Evolutionary conservation across 1,284 basidiomycete genomes (phyloP).

Genomic region (Chondrostereum purpureum): DNA sequence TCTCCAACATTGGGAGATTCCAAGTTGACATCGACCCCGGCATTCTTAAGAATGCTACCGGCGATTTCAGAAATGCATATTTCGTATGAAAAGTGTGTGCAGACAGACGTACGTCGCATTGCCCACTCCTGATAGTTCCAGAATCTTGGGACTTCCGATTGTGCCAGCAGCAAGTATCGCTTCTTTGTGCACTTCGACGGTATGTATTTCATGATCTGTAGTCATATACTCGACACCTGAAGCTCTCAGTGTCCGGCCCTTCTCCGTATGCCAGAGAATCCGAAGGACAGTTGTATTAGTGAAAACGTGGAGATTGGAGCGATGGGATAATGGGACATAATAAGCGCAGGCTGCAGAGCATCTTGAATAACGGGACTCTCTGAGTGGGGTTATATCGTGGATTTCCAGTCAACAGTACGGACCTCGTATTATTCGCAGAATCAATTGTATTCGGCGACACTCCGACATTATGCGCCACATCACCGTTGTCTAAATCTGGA

Average conservation of each 20-base stretch:
- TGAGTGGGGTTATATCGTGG: background rate
- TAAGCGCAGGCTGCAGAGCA: conserved; percentile 22
- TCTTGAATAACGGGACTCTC: conserved; percentile 11
- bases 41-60: conserved; percentile 17
- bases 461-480: conserved; percentile 22
- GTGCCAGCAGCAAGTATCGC: conserved; percentile 23
- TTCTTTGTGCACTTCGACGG: conserved; percentile 14
- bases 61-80: background rate
- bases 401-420: background rate
- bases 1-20: conserved; percentile 22
- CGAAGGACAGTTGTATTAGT: conserved; percentile 19
- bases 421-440: conserved; percentile 23
- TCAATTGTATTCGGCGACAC: conserved; percentile 23
- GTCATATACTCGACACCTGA: conserved; percentile 16
- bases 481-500: conserved; percentile 20
- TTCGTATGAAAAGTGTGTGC: too few relatives aligned
- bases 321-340: conserved; percentile 13
- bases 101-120: conserved; percentile 19
- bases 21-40: conserved; percentile 17
- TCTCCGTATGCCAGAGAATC: conserved; percentile 18
- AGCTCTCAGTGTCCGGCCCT: conserved; percentile 10
- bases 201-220: conserved; percentile 6
- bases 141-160: conserved; percentile 24
- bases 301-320: conserved; percentile 19
- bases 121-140: conserved; percentile 24